Conservation (phyloP, 176 grass and related monocot genomes). For the Stipa capillata region DNA sequence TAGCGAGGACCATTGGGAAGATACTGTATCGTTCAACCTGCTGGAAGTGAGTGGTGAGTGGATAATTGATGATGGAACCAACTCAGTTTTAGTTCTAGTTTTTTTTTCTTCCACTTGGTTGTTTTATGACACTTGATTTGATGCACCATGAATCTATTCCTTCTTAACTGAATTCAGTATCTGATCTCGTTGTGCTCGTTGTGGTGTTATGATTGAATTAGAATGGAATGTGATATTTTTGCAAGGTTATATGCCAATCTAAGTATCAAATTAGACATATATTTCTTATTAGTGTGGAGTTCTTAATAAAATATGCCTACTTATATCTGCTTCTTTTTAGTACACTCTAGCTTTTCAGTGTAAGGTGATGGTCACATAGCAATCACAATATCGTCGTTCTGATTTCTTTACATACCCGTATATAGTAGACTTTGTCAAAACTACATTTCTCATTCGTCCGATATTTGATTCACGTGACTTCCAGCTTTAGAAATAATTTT, state of each 20-base stretch:
- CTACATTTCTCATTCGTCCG: neutral
- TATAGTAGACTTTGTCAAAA: neutral
- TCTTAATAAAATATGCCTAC: neutral
- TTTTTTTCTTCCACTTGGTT: neutral
- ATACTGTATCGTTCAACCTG: constrained; percentile 58
- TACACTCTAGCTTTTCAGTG: neutral
- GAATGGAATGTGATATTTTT: neutral
- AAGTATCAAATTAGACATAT: neutral
- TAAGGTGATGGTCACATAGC: neutral
- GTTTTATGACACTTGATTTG: neutral
- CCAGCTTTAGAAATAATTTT: too few relatives aligned
- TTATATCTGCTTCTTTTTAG: neutral
- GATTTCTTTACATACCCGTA: neutral
- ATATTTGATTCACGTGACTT: too few relatives aligned
- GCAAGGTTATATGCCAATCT: neutral
- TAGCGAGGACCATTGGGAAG: constrained; percentile 58
- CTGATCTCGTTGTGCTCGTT: neutral
- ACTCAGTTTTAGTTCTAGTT: neutral
- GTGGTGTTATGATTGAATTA: neutral
- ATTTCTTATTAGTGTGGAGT: neutral
- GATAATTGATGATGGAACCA: neutral
- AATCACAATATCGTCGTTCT: neutral
- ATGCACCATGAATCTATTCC: neutral
- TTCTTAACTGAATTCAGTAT: neutral
- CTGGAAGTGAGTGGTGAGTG: constrained; percentile 70